Evolutionary conservation across 805 yeast genomes (phyloP).

Genomic region (Lipomyces spencermartinsiae): DNA sequence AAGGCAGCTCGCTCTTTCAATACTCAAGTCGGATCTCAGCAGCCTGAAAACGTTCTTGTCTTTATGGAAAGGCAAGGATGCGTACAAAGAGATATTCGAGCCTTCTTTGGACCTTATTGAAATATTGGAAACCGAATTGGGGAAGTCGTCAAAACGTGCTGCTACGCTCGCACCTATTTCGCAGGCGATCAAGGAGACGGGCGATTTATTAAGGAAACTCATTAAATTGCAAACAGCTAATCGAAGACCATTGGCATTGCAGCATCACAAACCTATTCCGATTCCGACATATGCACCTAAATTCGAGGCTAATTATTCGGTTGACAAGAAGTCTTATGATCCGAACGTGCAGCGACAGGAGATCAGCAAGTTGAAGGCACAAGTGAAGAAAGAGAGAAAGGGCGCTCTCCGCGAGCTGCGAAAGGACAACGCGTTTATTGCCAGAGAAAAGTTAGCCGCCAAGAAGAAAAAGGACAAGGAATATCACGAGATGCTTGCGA

Average conservation of each 20-base stretch:
- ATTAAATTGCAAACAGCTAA: conserved; percentile 45
- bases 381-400: conserved; percentile 90
- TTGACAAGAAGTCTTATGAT: conserved; percentile 91
- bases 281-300: conserved; percentile 86
- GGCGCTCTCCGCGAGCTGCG: conserved; percentile 87
- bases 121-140: conserved; percentile 11
- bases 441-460: conserved; percentile 80
- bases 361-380: conserved; percentile 77
- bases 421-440: conserved; percentile 83
- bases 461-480: conserved; percentile 76
- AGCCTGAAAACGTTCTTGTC: conserved; percentile 36
- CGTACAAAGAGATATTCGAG: conserved; percentile 42
- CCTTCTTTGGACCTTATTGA: conserved; percentile 37
- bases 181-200: conserved; percentile 9
- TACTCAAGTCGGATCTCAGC: conserved; percentile 25
- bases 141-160: conserved; percentile 15
- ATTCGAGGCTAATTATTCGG: conserved; percentile 94
- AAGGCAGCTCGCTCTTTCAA: conserved; percentile 29
- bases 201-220: conserved; percentile 53
- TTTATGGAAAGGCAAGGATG: conserved; percentile 44
- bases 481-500: conserved; percentile 89
- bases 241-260: conserved; percentile 77
- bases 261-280: conserved; percentile 81
- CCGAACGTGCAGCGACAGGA: conserved; percentile 82
- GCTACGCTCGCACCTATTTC: conserved; percentile 5